phyloP scores from a whole-genome alignment of 169 alveolate species.

The Cryptosporidium bovis region DNA sequence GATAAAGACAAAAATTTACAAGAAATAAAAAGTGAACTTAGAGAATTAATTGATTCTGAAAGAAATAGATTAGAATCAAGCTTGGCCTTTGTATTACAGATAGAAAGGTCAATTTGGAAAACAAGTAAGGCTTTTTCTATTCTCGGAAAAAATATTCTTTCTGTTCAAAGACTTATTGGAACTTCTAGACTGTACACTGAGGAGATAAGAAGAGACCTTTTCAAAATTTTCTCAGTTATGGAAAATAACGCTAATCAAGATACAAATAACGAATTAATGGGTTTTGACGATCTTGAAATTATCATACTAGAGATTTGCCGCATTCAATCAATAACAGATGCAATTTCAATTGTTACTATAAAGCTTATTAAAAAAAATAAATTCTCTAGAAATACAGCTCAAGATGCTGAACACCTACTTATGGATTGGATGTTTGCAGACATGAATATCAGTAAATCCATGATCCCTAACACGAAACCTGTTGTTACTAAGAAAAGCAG shows the following conservation, averaged over 20 bases:
- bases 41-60: slow-evolving; percentile 51
- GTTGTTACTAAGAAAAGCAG: slow-evolving; percentile 51
- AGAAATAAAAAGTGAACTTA: slow-evolving; percentile 8
- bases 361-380: slow-evolving; percentile 34
- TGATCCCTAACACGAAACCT: slow-evolving; percentile 39
- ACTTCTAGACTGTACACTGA: slow-evolving; percentile 52
- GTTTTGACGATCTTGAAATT: slow-evolving; percentile 22
- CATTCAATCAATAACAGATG: slow-evolving; percentile 65
- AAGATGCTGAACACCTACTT: slow-evolving; percentile 62
- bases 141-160: slow-evolving; percentile 20
- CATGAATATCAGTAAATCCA: slow-evolving; percentile 30
- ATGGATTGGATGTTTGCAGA: slow-evolving; percentile 67
- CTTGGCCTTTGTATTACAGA: slow-evolving; percentile 41
- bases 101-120: slow-evolving; percentile 39
- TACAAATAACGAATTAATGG: not conserved
- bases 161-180: slow-evolving; percentile 26
- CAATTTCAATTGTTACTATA: slow-evolving; percentile 43
- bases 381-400: slow-evolving; percentile 13
- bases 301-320: slow-evolving; percentile 42
- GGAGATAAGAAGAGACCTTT: slow-evolving; percentile 38
- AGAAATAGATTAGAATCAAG: slow-evolving; percentile 52
- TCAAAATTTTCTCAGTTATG: slow-evolving; percentile 4
- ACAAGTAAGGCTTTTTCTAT: slow-evolving; percentile 45
- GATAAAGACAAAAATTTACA: slow-evolving; percentile 6
- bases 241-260: not conserved